Evolutionary conservation across 2,329 filamentous ascomycete species (phyloP).

Genomic region (Colletotrichum tamarilloi): DNA sequence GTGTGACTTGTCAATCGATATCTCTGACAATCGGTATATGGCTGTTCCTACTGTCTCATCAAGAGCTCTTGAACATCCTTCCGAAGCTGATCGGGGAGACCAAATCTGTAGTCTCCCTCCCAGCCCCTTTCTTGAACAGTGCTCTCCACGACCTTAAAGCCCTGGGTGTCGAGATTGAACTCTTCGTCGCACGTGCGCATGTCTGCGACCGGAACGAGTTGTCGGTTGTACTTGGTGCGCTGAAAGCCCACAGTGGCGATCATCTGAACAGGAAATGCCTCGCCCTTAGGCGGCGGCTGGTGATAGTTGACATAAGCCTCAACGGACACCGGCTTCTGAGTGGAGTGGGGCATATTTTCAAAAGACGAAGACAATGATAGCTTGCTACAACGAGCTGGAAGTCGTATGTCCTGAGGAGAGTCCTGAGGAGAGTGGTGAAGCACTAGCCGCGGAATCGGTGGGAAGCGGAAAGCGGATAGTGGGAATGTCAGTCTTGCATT

Average conservation of each 20-base stretch:
- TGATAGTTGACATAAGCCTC: background rate
- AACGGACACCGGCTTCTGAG: background rate
- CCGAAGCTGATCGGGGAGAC: slow-evolving; percentile 9
- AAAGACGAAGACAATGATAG: too few relatives aligned
- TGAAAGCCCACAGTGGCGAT: background rate
- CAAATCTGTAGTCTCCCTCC: slow-evolving; percentile 18
- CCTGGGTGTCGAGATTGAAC: slow-evolving; percentile 64
- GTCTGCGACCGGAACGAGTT: background rate
- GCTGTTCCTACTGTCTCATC: background rate
- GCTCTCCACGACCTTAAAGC: slow-evolving; percentile 67
- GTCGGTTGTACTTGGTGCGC: background rate
- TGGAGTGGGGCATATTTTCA: background rate
- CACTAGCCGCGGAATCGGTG: background rate
- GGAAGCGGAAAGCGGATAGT: too few relatives aligned
- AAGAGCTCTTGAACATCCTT: slow-evolving; percentile 12
- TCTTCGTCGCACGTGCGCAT: slow-evolving; percentile 56
- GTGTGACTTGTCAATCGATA: background rate
- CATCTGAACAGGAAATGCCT: background rate
- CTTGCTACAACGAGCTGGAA: too few relatives aligned
- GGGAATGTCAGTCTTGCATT: too few relatives aligned
- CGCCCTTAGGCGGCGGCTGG: background rate
- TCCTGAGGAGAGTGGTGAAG: background rate
- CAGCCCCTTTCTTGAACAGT: slow-evolving; percentile 61
- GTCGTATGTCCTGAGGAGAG: too few relatives aligned
- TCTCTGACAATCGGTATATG: background rate